A percentile compares a stretch with the other conserved stretches of the same genome.
Evolutionary conservation across 257 asterid species (phyloP).

Genomic region (Lithospermum erythrorhizon): DNA sequence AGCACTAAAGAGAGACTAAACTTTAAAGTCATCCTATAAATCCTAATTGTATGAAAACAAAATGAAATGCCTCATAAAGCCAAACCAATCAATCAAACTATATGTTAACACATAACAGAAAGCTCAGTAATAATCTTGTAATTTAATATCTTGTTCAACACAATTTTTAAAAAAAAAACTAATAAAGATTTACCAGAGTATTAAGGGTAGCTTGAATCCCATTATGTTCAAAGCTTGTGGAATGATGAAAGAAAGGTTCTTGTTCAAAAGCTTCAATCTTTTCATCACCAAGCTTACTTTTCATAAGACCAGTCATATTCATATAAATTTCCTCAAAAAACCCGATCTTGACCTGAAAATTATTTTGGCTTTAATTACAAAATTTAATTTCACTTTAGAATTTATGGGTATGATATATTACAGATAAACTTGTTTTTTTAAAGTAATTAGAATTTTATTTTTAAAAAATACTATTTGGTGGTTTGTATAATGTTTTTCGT

Average conservation of each 20-base stretch:
- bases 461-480: no score
- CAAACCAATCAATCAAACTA: not conserved
- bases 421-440: no score
- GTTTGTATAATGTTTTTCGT: no score
- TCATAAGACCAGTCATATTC: not conserved
- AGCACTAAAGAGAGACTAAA: no score
- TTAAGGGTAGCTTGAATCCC: conserved; percentile 50
- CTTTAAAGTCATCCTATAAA: no score
- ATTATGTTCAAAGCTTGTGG: conserved; percentile 14
- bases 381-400: no score
- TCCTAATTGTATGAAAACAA: no score
- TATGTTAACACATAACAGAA: not conserved
- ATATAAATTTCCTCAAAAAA: no score
- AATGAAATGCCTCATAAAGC: no score
- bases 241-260: conserved; percentile 31
- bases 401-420: no score
- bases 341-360: not conserved
- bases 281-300: conserved; percentile 16
- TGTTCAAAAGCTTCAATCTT: conserved; percentile 27
- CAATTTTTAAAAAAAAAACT: no score
- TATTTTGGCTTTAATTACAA: conserved; percentile 2
- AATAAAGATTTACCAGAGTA: conserved; percentile 40
- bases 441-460: no score
- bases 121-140: not conserved
- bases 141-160: not conserved